Percentiles rank a stretch among this genome's conserved stretches.
These are phyloP conservation scores for Phytophthora vignae DNA, from an alignment of 352 stramenopile genomes.

Conservation along the genomic window DNA sequence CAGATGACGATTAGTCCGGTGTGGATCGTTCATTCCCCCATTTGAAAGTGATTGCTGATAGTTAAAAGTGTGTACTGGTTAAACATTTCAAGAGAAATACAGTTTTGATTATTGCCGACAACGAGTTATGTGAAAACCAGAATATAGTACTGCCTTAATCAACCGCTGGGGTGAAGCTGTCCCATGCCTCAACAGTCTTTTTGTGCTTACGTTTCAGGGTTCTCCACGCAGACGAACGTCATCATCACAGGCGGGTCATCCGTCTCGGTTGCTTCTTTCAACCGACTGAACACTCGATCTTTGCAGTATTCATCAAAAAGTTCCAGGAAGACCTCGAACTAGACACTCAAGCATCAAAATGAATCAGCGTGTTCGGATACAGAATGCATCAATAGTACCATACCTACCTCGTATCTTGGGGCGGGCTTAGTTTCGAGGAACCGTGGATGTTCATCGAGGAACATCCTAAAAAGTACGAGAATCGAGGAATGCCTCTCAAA, in stretches of 20 bases:
- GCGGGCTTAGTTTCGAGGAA: not conserved
- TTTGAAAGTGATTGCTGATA: too few relatives aligned
- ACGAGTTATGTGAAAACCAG: too few relatives aligned
- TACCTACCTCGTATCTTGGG: not conserved
- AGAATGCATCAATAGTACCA: not conserved
- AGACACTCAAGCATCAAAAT: not conserved
- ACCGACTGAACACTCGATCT: not conserved
- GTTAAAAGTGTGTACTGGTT: too few relatives aligned
- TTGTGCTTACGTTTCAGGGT: not conserved
- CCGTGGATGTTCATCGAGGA: not conserved
- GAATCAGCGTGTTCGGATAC: not conserved
- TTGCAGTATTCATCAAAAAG: not conserved
- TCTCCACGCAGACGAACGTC: not conserved
- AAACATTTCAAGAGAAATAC: too few relatives aligned
- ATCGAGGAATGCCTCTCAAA: not conserved
- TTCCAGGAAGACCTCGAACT: conserved; percentile 1
- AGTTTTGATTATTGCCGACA: too few relatives aligned
- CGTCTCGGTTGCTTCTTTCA: not conserved
- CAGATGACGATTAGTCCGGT: too few relatives aligned
- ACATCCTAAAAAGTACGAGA: not conserved
- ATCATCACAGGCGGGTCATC: not conserved
- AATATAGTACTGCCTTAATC: too few relatives aligned
- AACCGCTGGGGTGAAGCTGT: not conserved
- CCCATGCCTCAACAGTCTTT: not conserved
- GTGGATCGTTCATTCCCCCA: too few relatives aligned